These are phyloP conservation scores for Pleurotus tuoliensis DNA, from an alignment of 768 basidiomycete genomes.

Conservation along the genomic window DNA sequence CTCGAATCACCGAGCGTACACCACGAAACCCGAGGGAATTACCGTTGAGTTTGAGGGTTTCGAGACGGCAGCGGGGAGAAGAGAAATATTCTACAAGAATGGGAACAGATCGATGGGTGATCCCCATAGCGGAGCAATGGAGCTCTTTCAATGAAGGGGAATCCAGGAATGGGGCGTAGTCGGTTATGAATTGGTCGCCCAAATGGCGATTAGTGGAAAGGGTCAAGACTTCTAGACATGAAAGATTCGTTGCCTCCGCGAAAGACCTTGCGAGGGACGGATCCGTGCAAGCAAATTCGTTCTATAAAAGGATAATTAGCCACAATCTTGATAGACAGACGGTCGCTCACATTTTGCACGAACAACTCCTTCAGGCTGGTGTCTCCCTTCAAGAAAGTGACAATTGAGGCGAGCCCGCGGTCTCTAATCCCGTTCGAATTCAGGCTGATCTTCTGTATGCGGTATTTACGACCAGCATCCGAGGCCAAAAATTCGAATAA, in stretches of 20 bases:
- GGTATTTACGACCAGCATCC: slow-evolving; percentile 37
- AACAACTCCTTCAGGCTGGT: slow-evolving; percentile 42
- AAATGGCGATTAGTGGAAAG: slow-evolving; percentile 46
- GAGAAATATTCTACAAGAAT: slow-evolving; percentile 45
- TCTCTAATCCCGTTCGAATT: slow-evolving; percentile 56
- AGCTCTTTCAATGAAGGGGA: slow-evolving; percentile 48
- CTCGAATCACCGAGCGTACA: slow-evolving; percentile 40
- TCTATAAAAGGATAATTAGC: slow-evolving; percentile 26
- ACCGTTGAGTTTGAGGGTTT: slow-evolving; percentile 49
- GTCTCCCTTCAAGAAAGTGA: slow-evolving; percentile 47
- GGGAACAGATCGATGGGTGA: slow-evolving; percentile 39
- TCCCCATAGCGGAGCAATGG: slow-evolving; percentile 47
- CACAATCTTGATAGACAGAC: neutral
- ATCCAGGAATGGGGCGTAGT: slow-evolving; percentile 48
- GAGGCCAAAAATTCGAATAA: slow-evolving; percentile 56
- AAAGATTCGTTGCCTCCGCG: slow-evolving; percentile 48
- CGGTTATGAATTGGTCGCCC: slow-evolving; percentile 45
- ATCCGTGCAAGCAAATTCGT: slow-evolving; percentile 33
- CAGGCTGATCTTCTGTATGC: slow-evolving; percentile 52
- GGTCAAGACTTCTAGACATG: slow-evolving; percentile 45
- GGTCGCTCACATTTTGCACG: slow-evolving; percentile 50
- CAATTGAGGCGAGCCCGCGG: slow-evolving; percentile 49
- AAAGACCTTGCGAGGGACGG: slow-evolving; percentile 33
- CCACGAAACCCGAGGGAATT: slow-evolving; percentile 48
- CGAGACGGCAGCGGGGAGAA: slow-evolving; percentile 46